These are phyloP conservation scores for Diaporthe citri DNA, from an alignment of 2,329 filamentous ascomycete genomes.

Conservation along the genomic window DNA sequence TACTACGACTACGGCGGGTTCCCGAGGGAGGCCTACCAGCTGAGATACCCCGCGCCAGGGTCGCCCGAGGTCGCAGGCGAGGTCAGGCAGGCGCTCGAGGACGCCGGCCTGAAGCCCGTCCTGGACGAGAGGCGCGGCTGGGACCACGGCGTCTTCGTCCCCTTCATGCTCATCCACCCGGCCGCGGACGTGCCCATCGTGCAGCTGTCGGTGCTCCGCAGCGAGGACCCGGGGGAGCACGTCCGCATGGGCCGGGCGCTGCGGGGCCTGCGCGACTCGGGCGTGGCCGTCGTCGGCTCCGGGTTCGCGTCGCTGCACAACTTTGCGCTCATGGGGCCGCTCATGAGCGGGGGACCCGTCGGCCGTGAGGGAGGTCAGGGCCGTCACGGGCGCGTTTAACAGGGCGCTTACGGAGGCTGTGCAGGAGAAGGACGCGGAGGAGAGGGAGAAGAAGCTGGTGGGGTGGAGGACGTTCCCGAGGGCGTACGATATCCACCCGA, in stretches of 20 bases:
- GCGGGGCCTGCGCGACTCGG: slow-evolving; percentile 59
- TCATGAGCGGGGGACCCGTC: slow-evolving; percentile 45
- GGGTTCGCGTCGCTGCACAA: slow-evolving; percentile 72
- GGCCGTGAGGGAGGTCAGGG: slow-evolving; percentile 44
- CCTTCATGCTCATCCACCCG: slow-evolving; percentile 67
- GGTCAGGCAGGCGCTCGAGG: slow-evolving; percentile 59
- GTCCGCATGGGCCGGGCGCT: slow-evolving; percentile 67
- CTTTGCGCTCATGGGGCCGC: slow-evolving; percentile 58
- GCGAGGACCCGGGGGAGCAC: slow-evolving; percentile 63
- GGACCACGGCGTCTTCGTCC: slow-evolving; percentile 73
- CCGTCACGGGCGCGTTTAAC: slow-evolving; percentile 58
- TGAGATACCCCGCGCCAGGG: slow-evolving; percentile 69
- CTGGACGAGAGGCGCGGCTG: slow-evolving; percentile 60
- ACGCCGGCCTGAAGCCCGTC: slow-evolving; percentile 57
- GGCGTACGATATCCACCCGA: slow-evolving; percentile 67
- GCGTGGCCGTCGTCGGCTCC: slow-evolving; percentile 71
- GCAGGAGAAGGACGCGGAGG: slow-evolving; percentile 48
- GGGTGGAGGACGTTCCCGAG: slow-evolving; percentile 62
- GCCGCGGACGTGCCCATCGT: slow-evolving; percentile 65
- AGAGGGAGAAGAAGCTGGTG: slow-evolving; percentile 55
- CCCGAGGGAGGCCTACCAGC: slow-evolving; percentile 65
- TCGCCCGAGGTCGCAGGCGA: slow-evolving; percentile 65
- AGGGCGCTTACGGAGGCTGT: slow-evolving; percentile 57
- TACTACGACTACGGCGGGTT: slow-evolving; percentile 73
- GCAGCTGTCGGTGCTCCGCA: slow-evolving; percentile 67